phyloP scores from a whole-genome alignment of 1,284 basidiomycete species.

The Blastosporella zonata region DNA sequence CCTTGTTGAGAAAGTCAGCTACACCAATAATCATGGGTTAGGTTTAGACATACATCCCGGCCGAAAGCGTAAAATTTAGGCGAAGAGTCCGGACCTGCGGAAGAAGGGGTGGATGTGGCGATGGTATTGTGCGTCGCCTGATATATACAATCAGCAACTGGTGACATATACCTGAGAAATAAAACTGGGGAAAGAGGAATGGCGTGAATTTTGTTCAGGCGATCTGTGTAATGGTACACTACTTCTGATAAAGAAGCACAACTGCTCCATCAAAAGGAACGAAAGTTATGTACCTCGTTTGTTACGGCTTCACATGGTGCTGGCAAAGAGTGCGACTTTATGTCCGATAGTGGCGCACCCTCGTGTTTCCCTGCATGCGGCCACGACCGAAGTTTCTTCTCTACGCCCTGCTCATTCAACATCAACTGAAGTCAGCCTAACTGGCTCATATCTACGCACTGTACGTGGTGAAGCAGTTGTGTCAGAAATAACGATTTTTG shows the following conservation, averaged over 20 bases:
- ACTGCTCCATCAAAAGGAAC: background rate
- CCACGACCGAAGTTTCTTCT: background rate
- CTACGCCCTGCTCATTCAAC: background rate
- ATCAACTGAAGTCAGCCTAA: background rate
- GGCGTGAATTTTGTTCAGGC: background rate
- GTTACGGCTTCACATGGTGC: background rate
- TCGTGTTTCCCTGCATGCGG: background rate
- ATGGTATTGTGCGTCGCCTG: background rate
- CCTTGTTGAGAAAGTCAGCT: constrained; percentile 18
- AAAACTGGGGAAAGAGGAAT: background rate
- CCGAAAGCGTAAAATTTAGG: constrained; percentile 14
- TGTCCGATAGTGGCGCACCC: background rate
- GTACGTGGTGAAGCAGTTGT: background rate
- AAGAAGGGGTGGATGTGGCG: background rate
- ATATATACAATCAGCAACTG: background rate
- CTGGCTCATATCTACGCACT: background rate
- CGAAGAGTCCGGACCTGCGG: background rate
- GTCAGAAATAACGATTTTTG: background rate
- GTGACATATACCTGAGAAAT: background rate
- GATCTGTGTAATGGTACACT: background rate
- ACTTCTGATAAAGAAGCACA: background rate
- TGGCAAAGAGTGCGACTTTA: too few species aligned
- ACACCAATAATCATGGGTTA: background rate
- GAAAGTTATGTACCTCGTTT: background rate
- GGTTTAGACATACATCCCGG: constrained; percentile 15